Percentiles rank a stretch among this genome's conserved stretches.
Evolutionary conservation across 257 asterid genomes (phyloP).

Genomic region (Solanum commersonii): DNA sequence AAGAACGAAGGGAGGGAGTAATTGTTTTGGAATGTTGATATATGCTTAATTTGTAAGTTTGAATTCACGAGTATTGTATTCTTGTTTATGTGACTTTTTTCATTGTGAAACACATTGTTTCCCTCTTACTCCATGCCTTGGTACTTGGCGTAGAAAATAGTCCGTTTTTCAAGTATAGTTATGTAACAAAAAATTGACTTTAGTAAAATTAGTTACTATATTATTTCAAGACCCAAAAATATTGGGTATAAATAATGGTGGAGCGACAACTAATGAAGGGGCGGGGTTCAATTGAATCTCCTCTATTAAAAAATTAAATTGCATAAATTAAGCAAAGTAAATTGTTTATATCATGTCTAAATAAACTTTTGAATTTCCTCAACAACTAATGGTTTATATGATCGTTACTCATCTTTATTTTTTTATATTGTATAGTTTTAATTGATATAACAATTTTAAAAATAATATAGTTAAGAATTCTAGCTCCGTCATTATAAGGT

Average conservation of each 20-base stretch:
- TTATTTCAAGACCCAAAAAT: background rate
- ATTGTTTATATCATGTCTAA: background rate
- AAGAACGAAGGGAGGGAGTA: background rate
- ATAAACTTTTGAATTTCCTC: background rate
- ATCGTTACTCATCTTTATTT: background rate
- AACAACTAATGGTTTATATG: background rate
- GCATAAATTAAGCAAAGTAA: background rate
- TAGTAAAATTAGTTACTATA: background rate
- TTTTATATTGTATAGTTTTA: background rate
- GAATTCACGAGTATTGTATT: background rate
- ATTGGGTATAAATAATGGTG: background rate
- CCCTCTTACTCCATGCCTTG: background rate
- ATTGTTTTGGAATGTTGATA: background rate
- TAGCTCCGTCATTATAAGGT: rapidly evolving
- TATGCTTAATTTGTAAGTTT: background rate
- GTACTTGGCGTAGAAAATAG: background rate
- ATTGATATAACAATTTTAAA: background rate
- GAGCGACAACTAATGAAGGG: background rate
- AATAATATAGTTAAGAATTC: background rate
- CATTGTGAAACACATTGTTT: background rate
- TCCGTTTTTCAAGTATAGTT: background rate
- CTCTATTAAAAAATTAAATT: background rate
- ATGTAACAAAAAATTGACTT: background rate
- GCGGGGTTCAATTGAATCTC: background rate
- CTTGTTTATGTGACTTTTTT: background rate